Conservation (phyloP, 192 early-diverging fungal species). For the Nowakowskiella sp. region DNA sequence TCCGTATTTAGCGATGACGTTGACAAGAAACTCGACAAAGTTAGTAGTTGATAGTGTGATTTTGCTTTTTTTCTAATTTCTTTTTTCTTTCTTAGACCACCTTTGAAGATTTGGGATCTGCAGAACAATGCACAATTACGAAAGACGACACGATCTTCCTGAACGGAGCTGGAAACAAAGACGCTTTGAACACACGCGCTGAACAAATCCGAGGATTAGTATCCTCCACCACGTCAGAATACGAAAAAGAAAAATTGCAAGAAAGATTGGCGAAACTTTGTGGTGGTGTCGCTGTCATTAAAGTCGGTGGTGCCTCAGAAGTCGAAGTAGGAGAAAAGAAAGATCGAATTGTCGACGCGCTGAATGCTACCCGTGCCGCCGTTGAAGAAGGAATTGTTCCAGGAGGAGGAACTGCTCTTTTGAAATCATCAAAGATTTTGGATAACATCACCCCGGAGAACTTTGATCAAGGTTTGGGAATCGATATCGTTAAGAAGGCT, state of each 20-base stretch:
- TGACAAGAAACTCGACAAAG: conserved; percentile 94
- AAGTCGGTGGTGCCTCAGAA: conserved; percentile 95
- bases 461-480: conserved; percentile 99
- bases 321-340: conserved; percentile 99
- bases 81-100: conserved; percentile 38
- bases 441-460: conserved; percentile 77
- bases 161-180: conserved; percentile 90
- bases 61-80: conserved; percentile 1
- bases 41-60: conserved; percentile 2
- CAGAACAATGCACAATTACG: conserved; percentile 83
- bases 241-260: conserved; percentile 99
- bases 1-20: conserved; percentile 97
- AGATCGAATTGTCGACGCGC: conserved; percentile 97
- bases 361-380: conserved; percentile 97
- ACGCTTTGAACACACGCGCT: conserved; percentile 81
- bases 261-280: conserved; percentile 97
- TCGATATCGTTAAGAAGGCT: conserved; percentile 93
- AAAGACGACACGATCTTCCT: conserved; percentile 99
- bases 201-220: conserved; percentile 96
- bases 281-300: conserved; percentile 98
- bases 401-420: conserved; percentile 93
- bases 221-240: conserved; percentile 78
- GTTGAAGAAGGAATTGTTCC: conserved; percentile 99
- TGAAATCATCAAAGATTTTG: conserved; percentile 86
- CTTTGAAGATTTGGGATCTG: conserved; percentile 83